A percentile compares a stretch with the other conserved stretches of the same genome.
Evolutionary conservation across 495 filamentous ascomycete genomes (phyloP).

Genomic region (Aspergillus hancockii): DNA sequence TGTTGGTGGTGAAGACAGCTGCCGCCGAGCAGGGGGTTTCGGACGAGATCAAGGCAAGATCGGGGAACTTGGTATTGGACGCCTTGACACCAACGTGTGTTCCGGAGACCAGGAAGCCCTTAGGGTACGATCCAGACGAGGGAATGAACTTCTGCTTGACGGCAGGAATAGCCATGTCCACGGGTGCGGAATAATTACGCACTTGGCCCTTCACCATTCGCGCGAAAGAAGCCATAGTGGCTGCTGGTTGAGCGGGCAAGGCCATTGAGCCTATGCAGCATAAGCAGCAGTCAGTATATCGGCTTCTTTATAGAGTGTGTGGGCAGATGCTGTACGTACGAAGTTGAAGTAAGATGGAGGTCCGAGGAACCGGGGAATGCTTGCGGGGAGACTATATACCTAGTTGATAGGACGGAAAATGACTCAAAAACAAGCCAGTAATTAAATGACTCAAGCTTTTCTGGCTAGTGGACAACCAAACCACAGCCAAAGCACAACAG

Average conservation of each 20-base stretch:
- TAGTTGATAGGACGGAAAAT: constrained; percentile 15
- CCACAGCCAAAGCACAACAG: constrained; percentile 12
- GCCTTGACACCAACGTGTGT: constrained; percentile 94
- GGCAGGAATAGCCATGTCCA: constrained; percentile 62
- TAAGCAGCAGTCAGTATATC: constrained; percentile 1
- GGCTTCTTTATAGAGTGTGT: not conserved
- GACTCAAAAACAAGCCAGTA: constrained; percentile 17
- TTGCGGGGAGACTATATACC: constrained; percentile 6
- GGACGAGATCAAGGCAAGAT: constrained; percentile 86
- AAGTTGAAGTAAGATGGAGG: constrained; percentile 1
- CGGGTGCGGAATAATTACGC: constrained; percentile 61
- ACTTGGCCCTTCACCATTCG: constrained; percentile 48
- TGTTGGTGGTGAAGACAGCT: constrained; percentile 96
- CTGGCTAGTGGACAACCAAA: constrained; percentile 10
- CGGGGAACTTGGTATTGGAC: constrained; percentile 81
- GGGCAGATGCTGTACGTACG: not conserved
- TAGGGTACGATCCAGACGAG: constrained; percentile 78
- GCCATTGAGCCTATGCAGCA: constrained; percentile 25
- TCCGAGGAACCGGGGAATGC: not conserved
- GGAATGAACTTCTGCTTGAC: constrained; percentile 88
- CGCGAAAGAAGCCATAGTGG: constrained; percentile 40
- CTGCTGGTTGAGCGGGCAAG: constrained; percentile 27
- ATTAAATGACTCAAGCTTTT: constrained; percentile 4
- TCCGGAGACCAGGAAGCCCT: constrained; percentile 84
- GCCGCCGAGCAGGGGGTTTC: constrained; percentile 87